Evolutionary conservation across 192 early-diverging fungal genomes (phyloP), one percentile per base, ranked within the genome.

Genomic region (Diversispora eburnea): DNA sequence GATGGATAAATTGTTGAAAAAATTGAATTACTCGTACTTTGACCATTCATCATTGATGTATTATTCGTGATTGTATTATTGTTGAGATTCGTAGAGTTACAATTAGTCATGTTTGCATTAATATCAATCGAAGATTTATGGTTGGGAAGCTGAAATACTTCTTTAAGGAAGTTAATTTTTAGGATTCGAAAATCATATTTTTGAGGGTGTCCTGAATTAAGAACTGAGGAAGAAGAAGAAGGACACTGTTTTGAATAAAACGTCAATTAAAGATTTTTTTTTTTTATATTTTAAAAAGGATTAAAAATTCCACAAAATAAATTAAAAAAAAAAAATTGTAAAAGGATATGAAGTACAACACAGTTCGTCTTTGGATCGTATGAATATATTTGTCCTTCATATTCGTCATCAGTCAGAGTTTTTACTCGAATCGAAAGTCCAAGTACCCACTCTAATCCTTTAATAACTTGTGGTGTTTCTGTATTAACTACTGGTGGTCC

Each of bases 311-410:
- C 66, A 80, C 25, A 33, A n/a, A n/a, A 33, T 33, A 33, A 33
- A 33, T 33, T 33, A 33, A 33, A 33, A 33, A 33, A 33, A 33
- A 33, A 33, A 33, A 33, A 1, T 33, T 33, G 25, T 33, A 33
- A 82, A 80, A 78, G 83, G 87, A 85, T 88, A 86, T 89, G 81
- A 79, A 89, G 81, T 63, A 83, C 88, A 78, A 89, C 62, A 70
- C 84, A 86, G 76, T 87, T 88, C 45, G 84, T 88, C 46, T 77
- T 83, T 48, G 77, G 58, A 77, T 89, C 88, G 60, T 83, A 84
- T 3, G 88, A 80, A 69, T 83, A 89, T 70, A 89, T 79, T 33
- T 79, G 73, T 42, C 88, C 88, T 33, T 87, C 79, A 59, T 83
- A 78, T 67, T 80, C 77, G 69, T 87, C 87, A 77, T 84, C 78